Base-by-base conservation (phyloP, 257 asterid species). In the Solanum sejunctum region DNA sequence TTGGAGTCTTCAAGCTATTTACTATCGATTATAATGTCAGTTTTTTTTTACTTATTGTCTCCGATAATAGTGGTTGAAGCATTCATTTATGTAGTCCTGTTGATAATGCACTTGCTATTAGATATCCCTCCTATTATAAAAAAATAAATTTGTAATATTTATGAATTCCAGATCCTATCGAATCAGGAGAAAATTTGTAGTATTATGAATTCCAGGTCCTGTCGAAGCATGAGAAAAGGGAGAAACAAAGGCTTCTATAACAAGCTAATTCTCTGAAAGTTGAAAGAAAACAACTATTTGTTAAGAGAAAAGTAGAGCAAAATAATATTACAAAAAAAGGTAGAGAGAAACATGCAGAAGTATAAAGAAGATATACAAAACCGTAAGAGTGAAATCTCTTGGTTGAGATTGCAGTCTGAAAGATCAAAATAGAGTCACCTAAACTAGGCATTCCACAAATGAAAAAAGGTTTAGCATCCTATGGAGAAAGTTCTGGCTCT, bases 151-250 rank as follows among this genome's bases (percentile, higher is more conserved):
- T 36, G 4, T 36, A 36, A 36, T 36, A 36, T 36, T 3, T 36
- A 36, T 36, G 52, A 80, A 7, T 87, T 85, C 32, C 92, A 95
- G 91, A 84, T 73, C 89, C 89, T 28, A 43, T 52, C 81, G 88
- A 92, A 86, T 89, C 93, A 91, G 82, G 97, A 89, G 89, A n/a
- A n/a, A n/a, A n/a, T 36, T 36, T 36, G 4, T 36, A 36, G 4
- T 36, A 36, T 36, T 3, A 36, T 36, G 52, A 80, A 7, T 87
- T 85, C 32, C 92, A 95, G 91, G 82, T 73, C 89, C 89, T 28
- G 36, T 52, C 81, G 88, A 92, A 86, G 89, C 93, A 91, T 80
- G 97, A 89, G 89, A 93, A 89, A 85, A 91, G 80, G 90, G 96
- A 91, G 87, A 92, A 88, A 52, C 45, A 52, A 10, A 89, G 83